These are phyloP conservation scores for Globisporangium nagaii DNA, from an alignment of 352 stramenopile species.

Conservation along the genomic window DNA sequence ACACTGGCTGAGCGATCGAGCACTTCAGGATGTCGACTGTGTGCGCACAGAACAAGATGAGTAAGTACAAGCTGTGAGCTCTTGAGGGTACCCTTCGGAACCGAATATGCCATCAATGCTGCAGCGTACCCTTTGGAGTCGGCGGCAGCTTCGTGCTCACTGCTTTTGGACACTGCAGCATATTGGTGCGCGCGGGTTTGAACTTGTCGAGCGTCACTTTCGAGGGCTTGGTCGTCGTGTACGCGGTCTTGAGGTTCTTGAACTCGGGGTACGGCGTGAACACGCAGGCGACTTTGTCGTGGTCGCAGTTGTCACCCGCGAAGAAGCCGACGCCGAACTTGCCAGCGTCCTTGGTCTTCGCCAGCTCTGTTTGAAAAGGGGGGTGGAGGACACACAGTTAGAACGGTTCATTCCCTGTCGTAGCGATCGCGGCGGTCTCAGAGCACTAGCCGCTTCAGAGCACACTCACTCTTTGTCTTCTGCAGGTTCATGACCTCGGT, in stretches of 20 bases:
- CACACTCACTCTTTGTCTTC: conserved; percentile 17
- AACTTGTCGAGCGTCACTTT: conserved; percentile 35
- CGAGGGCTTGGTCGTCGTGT: conserved; percentile 51
- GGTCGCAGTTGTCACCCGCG: conserved; percentile 59
- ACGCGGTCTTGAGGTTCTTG: conserved; percentile 60
- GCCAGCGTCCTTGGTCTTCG: conserved; percentile 34
- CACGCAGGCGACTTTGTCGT: conserved; percentile 37
- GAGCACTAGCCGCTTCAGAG: background rate
- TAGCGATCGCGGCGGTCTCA: no score
- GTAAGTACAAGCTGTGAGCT: background rate
- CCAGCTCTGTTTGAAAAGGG: conserved; percentile 14
- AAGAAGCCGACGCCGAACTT: conserved; percentile 79
- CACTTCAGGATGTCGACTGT: conserved; percentile 43
- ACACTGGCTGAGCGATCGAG: conserved; percentile 41
- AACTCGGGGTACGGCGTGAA: conserved; percentile 72
- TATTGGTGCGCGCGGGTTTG: conserved; percentile 22
- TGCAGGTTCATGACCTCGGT: conserved; percentile 52
- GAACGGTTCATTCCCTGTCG: no score
- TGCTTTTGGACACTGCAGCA: conserved; percentile 29
- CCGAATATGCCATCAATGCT: no score
- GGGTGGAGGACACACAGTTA: no score
- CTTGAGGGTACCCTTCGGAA: no score
- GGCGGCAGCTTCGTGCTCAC: conserved; percentile 16
- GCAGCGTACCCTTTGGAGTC: conserved; percentile 23
- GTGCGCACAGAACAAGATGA: background rate